Evolutionary conservation across 2,329 filamentous ascomycete species (phyloP), one percentile per base, ranked within the genome.

Genomic region (Fusarium multiceps): DNA sequence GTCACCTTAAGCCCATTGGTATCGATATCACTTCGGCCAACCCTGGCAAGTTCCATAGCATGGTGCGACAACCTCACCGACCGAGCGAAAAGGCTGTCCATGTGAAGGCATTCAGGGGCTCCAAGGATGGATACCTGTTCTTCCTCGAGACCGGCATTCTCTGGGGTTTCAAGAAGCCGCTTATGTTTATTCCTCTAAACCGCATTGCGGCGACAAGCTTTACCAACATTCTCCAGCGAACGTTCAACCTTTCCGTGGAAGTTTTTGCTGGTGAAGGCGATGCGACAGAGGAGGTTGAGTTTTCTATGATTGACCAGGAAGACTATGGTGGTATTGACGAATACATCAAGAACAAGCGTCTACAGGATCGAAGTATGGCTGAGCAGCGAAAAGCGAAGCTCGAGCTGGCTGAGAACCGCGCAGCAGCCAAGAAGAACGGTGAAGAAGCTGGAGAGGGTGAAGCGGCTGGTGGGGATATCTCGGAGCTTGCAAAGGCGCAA

Each of bases 91-190:
- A 85, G 73, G 88, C 89, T 0, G 89, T 91, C 20, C 88, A 91
- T 70, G 86, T 92, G 46, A 88, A 87, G 72, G 89, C 86, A 3
- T 91, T 90, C 78, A 83, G 89, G 46, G 90, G 90, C 21, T 89
- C 86, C 61, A 92, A 92, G 76, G 90, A 92, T 63, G 90, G 89
- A 1, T 91, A 86, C 69, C 80, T 92, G 2, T 92, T 91, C 74
- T 91, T 92, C 75, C 80, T 92, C 18, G 85, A 88, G 32, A 88
- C 83, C 27, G 90, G 90, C 16, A 91, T 92, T 56, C 76, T 92
- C 10, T 92, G 89, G 88, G 89, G 84, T 1, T 92, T 90, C 82
- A 91, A 91, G 79, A 92, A 92, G 78, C 90, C 90, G 1, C 77
- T 92, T 4, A 79, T 90, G 23, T 91, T 91, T 71, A 81, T 92